Base-by-base conservation (phyloP, 2,329 filamentous ascomycete genomes). In the Curvularia verruculosa region DNA sequence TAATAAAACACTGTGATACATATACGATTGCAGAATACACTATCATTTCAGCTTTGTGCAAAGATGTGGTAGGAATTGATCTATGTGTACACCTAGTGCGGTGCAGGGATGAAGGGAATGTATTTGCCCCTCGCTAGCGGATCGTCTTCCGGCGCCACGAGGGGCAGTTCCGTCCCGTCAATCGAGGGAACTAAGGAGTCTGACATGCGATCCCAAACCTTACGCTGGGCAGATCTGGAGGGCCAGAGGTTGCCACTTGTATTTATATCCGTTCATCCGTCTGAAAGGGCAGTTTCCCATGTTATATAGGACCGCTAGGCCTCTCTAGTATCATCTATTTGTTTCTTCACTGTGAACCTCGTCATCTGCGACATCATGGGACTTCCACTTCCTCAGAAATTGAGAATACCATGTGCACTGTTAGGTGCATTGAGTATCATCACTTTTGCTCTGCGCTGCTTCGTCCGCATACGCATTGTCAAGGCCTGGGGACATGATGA, bases 401-500 rank as follows among this genome's bases (percentile, higher is more conserved):
- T 62, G 13, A 41, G 39, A 19, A 54, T 31, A 18, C 49, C 53
- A 10, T 46, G 45, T 19, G 56, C 53, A 9, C 46, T 54, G 24
- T 39, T 62, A 10, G 53, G 59, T 21, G 56, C 53, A 5, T 44
- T 62, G 50, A 55, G 52, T 55, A 54, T 63, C 6, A n/a, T 61
- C 8, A 55, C 64, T n/a, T 61, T 56, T 3, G 41, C 44, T 2
- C 29, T 66, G 34, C 37, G 62, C 29, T 60, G 60, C 31, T 65
- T 59, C 44, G 62, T 63, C 3, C 48, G 64, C 6, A 13, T 61
- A 5, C 40, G 47, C 15, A 36, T 65, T 1, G 49, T 64, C 9
- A 63, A 59, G 31, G 44, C 56, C 3, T 65, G 61, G 54, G 64
- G 64, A 0, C 29, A 31, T 10, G 64, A 66, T 50, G 64, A 66